These are phyloP conservation scores for Heliocybe sulcata DNA, from an alignment of 1,284 basidiomycete species.

Conservation along the genomic window DNA sequence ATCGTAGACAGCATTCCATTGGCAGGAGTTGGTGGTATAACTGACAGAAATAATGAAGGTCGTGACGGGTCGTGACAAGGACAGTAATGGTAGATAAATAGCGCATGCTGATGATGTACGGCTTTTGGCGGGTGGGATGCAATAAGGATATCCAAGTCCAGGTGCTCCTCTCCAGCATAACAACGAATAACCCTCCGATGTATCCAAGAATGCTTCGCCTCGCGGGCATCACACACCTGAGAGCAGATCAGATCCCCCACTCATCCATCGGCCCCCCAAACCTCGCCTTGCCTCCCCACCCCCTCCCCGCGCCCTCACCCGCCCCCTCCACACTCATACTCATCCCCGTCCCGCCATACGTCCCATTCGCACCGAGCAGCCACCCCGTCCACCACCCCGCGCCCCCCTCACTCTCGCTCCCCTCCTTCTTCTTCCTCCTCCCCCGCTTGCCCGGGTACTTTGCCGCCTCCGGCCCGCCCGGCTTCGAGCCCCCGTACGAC, in stretches of 20 bases:
- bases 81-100: not conserved
- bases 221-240: not conserved
- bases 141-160: not conserved
- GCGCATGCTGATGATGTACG: not conserved
- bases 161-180: not conserved
- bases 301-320: conserved; percentile 34
- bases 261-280: conserved; percentile 44
- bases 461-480: conserved; percentile 18
- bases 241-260: conserved; percentile 39
- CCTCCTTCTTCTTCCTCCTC: conserved; percentile 19
- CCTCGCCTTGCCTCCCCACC: conserved; percentile 36
- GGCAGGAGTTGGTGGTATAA: not conserved
- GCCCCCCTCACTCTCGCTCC: conserved; percentile 13
- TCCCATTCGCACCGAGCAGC: conserved; percentile 26
- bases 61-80: not conserved
- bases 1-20: not conserved
- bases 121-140: too few species aligned
- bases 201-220: not conserved
- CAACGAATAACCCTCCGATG: not conserved
- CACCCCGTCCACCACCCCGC: conserved; percentile 45
- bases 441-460: conserved; percentile 15
- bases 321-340: conserved; percentile 32
- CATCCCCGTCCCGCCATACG: conserved; percentile 13
- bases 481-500: conserved; percentile 34
- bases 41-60: not conserved